Evolutionary conservation across 768 basidiomycete genomes (phyloP), one percentile per base, ranked within the genome.

Genomic region (Termitomyces titanicus): DNA sequence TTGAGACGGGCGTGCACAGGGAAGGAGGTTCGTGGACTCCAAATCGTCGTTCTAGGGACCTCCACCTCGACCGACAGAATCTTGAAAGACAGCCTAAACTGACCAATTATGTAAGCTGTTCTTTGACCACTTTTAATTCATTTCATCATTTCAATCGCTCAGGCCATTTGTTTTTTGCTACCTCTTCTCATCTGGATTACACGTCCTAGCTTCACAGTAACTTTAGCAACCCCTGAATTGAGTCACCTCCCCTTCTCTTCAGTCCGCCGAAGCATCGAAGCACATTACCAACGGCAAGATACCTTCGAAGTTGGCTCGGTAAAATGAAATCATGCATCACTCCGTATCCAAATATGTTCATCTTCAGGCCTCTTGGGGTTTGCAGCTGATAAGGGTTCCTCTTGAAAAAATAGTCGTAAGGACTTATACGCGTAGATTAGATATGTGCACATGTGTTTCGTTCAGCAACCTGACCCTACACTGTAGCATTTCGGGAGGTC

Each of bases 41-140:
- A 37, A 39, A 56, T 45, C 34, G 49, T 57, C 29, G 55, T 29
- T 34, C 45, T 45, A 42, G 33, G 33, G 25, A 35, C 29, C 29
- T 43, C 24, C 47, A 11, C 35, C 35, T 47, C 43, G 20, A 37
- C 44, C 52, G 37, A 24, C 52, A 27, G 44, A 53, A 46, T 34
- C 48, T 58, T 54, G 29, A 40, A 48, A 54, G 35, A 38, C 25
- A 25, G 52, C 35, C 35, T 11, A 25, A 46, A 38, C 39, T n/a
- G 12, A n/a, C 11, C 53, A 22, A 33, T 60, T 60, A 60, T 53
- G 59, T 60, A 60, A 60, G 39, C 59, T 18, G 11, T 29, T 38
- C 51, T 45, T 48, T 38, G 37, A 22, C 22, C n/a, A n/a, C n/a
- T 35, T 8, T 18, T 47, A 34, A 42, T 42, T 42, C n/a, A n/a